A percentile compares a stretch with the other conserved stretches of the same genome.
Evolutionary conservation across 108 stramenopile species (phyloP).

Genomic region (Pseudonitzschia multiseries): DNA sequence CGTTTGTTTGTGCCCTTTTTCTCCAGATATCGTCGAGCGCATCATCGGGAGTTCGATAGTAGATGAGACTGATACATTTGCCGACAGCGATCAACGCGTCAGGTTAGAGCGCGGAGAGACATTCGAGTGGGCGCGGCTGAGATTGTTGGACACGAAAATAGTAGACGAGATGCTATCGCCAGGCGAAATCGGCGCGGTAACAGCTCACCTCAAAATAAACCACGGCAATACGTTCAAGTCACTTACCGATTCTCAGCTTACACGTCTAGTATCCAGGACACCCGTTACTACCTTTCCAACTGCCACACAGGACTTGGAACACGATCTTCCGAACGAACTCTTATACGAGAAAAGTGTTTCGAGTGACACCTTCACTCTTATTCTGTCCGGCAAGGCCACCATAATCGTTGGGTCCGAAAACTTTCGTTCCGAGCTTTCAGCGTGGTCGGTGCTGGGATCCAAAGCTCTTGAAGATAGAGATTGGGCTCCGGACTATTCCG

Average conservation of each 20-base stretch:
- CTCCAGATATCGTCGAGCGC: slow-evolving; percentile 83
- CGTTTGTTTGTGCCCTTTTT: neutral
- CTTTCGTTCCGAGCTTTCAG: slow-evolving; percentile 81
- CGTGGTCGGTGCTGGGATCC: slow-evolving; percentile 86
- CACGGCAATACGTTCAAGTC: slow-evolving; percentile 57
- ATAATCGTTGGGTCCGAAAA: slow-evolving; percentile 84
- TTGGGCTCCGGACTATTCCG: slow-evolving; percentile 82
- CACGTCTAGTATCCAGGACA: slow-evolving; percentile 55
- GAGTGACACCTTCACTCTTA: slow-evolving; percentile 71
- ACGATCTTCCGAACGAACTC: slow-evolving; percentile 45
- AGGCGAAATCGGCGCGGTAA: slow-evolving; percentile 78
- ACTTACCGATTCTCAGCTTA: slow-evolving; percentile 67
- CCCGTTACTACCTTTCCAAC: slow-evolving; percentile 64
- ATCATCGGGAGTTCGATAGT: slow-evolving; percentile 97
- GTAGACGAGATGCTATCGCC: slow-evolving; percentile 69
- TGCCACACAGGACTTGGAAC: slow-evolving; percentile 49
- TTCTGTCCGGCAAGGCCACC: slow-evolving; percentile 83
- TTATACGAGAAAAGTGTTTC: slow-evolving; percentile 69
- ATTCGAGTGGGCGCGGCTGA: slow-evolving; percentile 74
- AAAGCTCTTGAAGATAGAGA: slow-evolving; percentile 54
- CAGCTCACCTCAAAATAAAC: slow-evolving; percentile 80
- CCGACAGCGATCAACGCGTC: slow-evolving; percentile 61
- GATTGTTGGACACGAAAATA: slow-evolving; percentile 81
- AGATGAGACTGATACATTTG: slow-evolving; percentile 95
- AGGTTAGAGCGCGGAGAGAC: slow-evolving; percentile 50